A percentile compares a stretch with the other conserved stretches of the same genome.
These are phyloP conservation scores for Botrytis medusae DNA, from an alignment of 2,329 filamentous ascomycete genomes.

Conservation along the genomic window DNA sequence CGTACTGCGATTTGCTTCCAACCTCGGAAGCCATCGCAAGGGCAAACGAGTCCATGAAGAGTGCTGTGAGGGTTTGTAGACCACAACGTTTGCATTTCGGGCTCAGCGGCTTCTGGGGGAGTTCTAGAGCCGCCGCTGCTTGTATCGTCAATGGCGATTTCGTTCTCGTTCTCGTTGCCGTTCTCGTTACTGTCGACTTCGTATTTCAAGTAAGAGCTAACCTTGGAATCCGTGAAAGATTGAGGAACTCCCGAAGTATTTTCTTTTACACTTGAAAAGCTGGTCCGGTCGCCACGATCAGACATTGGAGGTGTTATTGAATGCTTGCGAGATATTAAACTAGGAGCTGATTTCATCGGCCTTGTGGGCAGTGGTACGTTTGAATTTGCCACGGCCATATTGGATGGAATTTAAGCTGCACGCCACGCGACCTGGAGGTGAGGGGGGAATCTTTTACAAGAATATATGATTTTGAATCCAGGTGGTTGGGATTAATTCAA, in stretches of 20 bases:
- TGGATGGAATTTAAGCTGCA: background rate
- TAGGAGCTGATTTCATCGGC: constrained; percentile 20
- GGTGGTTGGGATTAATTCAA: constrained; percentile 9
- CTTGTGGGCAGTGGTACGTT: constrained; percentile 16
- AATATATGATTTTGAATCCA: constrained; percentile 1
- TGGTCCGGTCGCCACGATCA: constrained; percentile 37
- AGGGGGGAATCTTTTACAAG: constrained; percentile 7
- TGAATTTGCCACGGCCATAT: constrained; percentile 20
- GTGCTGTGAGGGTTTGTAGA: constrained; percentile 50
- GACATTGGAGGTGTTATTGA: constrained; percentile 27
- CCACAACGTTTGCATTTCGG: constrained; percentile 27
- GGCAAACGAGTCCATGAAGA: constrained; percentile 59
- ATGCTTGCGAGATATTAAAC: constrained; percentile 15
- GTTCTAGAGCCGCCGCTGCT: constrained; percentile 18
- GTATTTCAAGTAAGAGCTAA: constrained; percentile 50
- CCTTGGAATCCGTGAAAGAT: constrained; percentile 62
- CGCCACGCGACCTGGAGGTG: constrained; percentile 3
- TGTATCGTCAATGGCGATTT: constrained; percentile 50
- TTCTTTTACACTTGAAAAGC: constrained; percentile 40
- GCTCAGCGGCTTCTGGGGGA: constrained; percentile 33
- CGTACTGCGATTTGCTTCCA: constrained; percentile 63
- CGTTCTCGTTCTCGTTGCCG: constrained; percentile 44
- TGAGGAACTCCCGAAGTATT: constrained; percentile 49
- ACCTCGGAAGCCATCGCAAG: constrained; percentile 56
- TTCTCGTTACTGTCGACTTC: constrained; percentile 30